These are phyloP conservation scores for Trichosporon sp. DNA, from an alignment of 1,284 basidiomycete genomes.

Conservation along the genomic window DNA sequence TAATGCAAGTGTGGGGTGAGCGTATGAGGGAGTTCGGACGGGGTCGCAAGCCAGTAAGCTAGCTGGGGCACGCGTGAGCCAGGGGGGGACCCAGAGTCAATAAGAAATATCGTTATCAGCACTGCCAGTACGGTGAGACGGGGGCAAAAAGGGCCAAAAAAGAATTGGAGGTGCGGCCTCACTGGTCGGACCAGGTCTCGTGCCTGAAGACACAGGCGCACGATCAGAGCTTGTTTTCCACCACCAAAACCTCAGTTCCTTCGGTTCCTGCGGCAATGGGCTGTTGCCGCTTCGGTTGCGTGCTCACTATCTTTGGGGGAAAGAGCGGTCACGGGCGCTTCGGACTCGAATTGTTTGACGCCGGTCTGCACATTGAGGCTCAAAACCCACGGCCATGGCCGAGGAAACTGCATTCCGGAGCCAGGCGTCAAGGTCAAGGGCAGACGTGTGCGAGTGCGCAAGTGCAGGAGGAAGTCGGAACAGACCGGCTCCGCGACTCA, in stretches of 20 bases:
- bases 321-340: neutral
- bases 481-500: slow-evolving; percentile 2
- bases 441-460: neutral
- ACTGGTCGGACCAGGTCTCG: neutral
- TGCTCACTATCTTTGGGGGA: neutral
- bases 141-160: neutral
- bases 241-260: neutral
- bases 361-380: too few relatives aligned
- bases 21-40: neutral
- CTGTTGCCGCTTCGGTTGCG: neutral
- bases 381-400: neutral
- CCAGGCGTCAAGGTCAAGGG: too few relatives aligned
- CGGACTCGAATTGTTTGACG: neutral
- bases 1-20: too few relatives aligned
- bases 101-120: slow-evolving; percentile 5
- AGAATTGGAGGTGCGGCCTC: neutral
- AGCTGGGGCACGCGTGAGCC: neutral
- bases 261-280: slow-evolving; percentile 1
- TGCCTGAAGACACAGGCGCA: neutral
- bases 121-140: neutral
- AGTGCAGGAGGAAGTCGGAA: neutral
- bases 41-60: neutral
- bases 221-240: neutral
- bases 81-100: neutral
- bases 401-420: neutral